Conservation (phyloP, 2,329 filamentous ascomycete genomes). For the Ophiostoma novo-ulmi region DNA sequence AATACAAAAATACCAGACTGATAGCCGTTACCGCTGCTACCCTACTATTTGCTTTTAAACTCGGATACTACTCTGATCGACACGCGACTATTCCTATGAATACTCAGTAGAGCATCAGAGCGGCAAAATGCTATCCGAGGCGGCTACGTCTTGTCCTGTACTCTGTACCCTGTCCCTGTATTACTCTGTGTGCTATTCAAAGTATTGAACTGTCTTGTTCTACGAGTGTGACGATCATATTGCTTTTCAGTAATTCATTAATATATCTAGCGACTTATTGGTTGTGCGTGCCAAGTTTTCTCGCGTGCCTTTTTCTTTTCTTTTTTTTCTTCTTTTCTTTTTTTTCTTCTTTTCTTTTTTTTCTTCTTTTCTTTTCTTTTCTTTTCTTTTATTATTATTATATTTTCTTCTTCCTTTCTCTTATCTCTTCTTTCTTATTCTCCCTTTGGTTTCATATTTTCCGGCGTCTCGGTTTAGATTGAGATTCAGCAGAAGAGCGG, state of each 20-base stretch:
- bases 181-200: neutral
- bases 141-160: neutral
- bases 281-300: neutral
- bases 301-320: neutral
- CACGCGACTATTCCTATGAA: no score
- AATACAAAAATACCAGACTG: neutral
- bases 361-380: neutral
- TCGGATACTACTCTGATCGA: no score
- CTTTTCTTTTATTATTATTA: neutral
- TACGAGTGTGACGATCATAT: no score
- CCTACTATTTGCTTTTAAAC: neutral
- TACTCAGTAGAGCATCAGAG: neutral
- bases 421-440: neutral
- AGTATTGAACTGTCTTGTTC: no score
- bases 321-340: neutral
- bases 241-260: no score
- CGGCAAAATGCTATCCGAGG: neutral
- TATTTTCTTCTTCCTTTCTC: neutral
- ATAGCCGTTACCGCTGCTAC: neutral
- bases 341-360: neutral
- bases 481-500: neutral
- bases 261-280: neutral
- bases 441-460: neutral
- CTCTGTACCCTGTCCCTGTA: no score
- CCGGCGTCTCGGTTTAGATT: neutral